Conservation (phyloP, 1,284 basidiomycete species). For the Pyrrhoderma noxium region DNA sequence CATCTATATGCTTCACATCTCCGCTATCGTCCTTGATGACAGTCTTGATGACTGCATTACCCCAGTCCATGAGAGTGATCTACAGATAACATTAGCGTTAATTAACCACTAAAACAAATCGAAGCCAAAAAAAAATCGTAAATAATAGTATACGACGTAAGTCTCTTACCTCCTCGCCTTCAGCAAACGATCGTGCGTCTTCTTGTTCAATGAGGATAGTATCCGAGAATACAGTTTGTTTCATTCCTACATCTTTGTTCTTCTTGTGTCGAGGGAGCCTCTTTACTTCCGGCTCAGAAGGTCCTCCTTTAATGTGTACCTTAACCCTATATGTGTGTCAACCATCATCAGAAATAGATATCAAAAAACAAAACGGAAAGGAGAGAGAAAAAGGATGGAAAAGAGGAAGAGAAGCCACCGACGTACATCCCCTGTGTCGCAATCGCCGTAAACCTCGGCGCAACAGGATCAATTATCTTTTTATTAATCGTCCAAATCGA, state of each 20-base stretch:
- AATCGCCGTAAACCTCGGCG: constrained; percentile 88
- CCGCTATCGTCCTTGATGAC: constrained; percentile 58
- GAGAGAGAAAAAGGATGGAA: no score
- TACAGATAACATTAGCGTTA: no score
- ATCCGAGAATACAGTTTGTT: constrained; percentile 81
- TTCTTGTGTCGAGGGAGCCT: constrained; percentile 91
- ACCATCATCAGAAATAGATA: no score
- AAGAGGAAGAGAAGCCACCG: constrained; percentile 20
- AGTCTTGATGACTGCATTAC: constrained; percentile 85
- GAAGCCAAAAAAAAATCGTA: no score
- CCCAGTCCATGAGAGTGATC: constrained; percentile 99
- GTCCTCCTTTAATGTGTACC: constrained; percentile 71
- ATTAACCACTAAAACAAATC: no score
- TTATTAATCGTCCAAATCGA: constrained; percentile 97
- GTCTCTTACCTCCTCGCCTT: constrained; percentile 87
- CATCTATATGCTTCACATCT: constrained; percentile 59
- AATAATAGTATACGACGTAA: no score
- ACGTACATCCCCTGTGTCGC: constrained; percentile 63
- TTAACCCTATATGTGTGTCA: constrained; percentile 49
- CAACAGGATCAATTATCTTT: constrained; percentile 93
- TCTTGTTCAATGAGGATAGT: constrained; percentile 86
- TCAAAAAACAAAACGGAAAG: no score
- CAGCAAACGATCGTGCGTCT: constrained; percentile 82
- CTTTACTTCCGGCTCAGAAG: constrained; percentile 60
- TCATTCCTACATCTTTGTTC: constrained; percentile 87